A percentile compares a stretch with the other conserved stretches of the same genome.
Evolutionary conservation across 768 basidiomycete genomes (phyloP).

Genomic region (Gyrodon lividus): DNA sequence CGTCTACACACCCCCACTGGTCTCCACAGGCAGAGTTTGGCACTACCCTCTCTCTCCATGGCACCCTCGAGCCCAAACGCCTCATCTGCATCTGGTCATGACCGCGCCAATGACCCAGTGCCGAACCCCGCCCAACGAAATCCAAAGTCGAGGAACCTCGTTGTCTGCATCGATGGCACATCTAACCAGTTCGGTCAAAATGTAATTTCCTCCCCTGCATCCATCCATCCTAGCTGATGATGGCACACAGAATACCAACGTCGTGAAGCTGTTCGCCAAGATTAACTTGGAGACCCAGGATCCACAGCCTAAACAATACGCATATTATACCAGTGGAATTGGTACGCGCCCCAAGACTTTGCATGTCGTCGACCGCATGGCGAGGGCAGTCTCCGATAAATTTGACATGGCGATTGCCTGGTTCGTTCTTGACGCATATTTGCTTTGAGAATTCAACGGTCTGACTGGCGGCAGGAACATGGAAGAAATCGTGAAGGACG

Average conservation of each 20-base stretch:
- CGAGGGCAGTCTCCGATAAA: slow-evolving; percentile 18
- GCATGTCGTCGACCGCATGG: slow-evolving; percentile 22
- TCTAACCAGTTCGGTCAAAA: slow-evolving; percentile 24
- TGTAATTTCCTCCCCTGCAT: not conserved
- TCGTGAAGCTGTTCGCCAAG: slow-evolving; percentile 36
- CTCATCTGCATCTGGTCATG: too few species aligned
- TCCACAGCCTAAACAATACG: slow-evolving; percentile 20
- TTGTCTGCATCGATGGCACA: slow-evolving; percentile 26
- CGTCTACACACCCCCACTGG: too few species aligned
- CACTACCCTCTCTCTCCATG: too few species aligned
- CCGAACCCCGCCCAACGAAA: not conserved
- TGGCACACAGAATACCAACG: slow-evolving; percentile 35
- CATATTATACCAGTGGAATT: slow-evolving; percentile 40
- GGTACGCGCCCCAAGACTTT: slow-evolving; percentile 33
- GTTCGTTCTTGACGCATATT: slow-evolving; percentile 20
- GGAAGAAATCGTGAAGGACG: slow-evolving; percentile 32
- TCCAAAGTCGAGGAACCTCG: slow-evolving; percentile 17
- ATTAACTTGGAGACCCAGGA: slow-evolving; percentile 20
- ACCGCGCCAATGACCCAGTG: too few species aligned
- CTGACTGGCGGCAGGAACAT: slow-evolving; percentile 30
- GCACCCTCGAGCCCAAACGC: too few species aligned
- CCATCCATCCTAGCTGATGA: slow-evolving; percentile 2
- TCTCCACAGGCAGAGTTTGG: too few species aligned
- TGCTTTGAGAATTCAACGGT: not conserved
- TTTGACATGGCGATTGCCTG: slow-evolving; percentile 40